These are phyloP conservation scores for Paralagenidium karlingii DNA, from an alignment of 352 stramenopile species.

Conservation along the genomic window DNA sequence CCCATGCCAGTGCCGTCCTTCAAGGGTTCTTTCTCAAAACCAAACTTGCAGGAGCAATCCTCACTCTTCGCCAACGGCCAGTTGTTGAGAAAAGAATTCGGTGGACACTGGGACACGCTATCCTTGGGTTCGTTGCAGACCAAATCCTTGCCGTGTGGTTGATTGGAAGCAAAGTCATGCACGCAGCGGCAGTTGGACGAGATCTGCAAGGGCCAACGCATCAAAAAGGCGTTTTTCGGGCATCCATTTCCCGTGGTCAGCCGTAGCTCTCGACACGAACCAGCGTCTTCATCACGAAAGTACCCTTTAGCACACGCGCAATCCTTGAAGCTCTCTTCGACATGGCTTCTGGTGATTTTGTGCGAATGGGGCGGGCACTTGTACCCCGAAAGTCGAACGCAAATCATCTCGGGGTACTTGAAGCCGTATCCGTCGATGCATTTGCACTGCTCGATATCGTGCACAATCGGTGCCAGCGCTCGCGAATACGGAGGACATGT, in stretches of 20 bases:
- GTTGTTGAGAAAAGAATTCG: slow-evolving; percentile 26
- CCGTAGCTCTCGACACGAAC: slow-evolving; percentile 51
- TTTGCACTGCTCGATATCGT: slow-evolving; percentile 63
- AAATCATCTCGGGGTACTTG: slow-evolving; percentile 59
- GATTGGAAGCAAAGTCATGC: no score
- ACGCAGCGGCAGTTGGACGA: slow-evolving; percentile 61
- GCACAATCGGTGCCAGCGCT: slow-evolving; percentile 28
- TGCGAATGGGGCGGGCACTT: slow-evolving; percentile 47
- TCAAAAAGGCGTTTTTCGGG: slow-evolving; percentile 39
- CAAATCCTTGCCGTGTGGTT: no score
- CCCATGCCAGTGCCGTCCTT: slow-evolving; percentile 23
- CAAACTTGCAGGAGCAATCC: slow-evolving; percentile 33
- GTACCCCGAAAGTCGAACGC: slow-evolving; percentile 38
- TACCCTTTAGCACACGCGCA: slow-evolving; percentile 59
- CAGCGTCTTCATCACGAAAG: slow-evolving; percentile 37
- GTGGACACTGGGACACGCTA: slow-evolving; percentile 28
- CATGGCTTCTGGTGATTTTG: no score
- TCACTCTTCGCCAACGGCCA: slow-evolving; percentile 23
- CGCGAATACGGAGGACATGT: slow-evolving; percentile 44
- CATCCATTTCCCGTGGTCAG: slow-evolving; percentile 51
- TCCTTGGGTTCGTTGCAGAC: slow-evolving; percentile 2
- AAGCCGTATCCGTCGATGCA: slow-evolving; percentile 63
- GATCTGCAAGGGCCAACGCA: slow-evolving; percentile 65
- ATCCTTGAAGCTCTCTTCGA: slow-evolving; percentile 36
- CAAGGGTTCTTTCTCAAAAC: no score